Conservation (phyloP, 73 alveolate genomes). For the Uronychia binucleata region DNA sequence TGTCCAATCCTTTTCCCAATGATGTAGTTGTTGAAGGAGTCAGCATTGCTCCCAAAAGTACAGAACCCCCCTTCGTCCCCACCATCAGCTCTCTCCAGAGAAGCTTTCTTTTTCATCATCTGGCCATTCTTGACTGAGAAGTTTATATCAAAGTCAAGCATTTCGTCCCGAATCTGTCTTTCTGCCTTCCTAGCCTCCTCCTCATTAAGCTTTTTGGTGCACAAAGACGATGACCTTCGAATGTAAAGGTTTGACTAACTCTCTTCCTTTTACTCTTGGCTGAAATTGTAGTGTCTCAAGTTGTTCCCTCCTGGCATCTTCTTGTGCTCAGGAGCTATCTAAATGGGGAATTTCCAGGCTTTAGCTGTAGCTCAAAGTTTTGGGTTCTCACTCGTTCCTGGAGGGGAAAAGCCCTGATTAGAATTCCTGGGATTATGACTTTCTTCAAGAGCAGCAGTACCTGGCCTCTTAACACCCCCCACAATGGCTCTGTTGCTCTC, state of each 20-base stretch:
- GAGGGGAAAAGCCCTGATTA: too few relatives aligned
- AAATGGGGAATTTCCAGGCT: background rate
- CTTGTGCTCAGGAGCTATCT: background rate
- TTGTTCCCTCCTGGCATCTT: background rate
- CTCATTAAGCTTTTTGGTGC: background rate
- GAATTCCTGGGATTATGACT: background rate
- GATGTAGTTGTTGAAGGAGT: slow-evolving; percentile 1
- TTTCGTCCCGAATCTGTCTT: background rate
- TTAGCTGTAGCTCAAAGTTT: too few relatives aligned
- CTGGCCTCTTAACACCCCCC: background rate
- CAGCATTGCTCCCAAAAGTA: background rate
- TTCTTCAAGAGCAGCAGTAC: background rate
- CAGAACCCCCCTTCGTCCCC: background rate
- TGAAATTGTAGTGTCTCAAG: background rate
- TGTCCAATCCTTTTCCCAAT: slow-evolving; percentile 81
- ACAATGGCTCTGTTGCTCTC: background rate
- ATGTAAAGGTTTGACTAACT: too few relatives aligned
- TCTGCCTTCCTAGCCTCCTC: background rate
- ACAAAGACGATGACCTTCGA: background rate
- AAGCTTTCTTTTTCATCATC: background rate
- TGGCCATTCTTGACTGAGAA: background rate
- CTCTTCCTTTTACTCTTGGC: background rate
- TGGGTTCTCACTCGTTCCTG: too few relatives aligned
- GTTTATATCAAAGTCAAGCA: background rate
- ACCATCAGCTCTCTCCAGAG: too few relatives aligned